Conservation (phyloP, 352 stramenopile genomes). For the Phytopythium aichiense region DNA sequence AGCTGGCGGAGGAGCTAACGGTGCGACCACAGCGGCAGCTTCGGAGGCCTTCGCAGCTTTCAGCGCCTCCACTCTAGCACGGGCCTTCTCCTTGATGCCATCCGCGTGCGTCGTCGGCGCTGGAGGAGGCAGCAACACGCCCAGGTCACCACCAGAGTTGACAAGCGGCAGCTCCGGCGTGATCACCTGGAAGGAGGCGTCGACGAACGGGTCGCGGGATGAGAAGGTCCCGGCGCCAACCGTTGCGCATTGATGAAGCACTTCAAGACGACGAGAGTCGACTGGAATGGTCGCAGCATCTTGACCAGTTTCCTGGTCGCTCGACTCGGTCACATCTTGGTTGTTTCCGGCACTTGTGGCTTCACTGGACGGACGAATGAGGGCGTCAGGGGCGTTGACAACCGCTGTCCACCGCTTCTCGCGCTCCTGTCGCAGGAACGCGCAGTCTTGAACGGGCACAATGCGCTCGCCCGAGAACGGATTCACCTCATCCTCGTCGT, state of each 20-base stretch:
- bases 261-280: conserved; percentile 39
- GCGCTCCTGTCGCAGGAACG: conserved; percentile 52
- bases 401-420: conserved; percentile 64
- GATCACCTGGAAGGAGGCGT: conserved; percentile 28
- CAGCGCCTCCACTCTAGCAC: background rate
- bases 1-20: background rate
- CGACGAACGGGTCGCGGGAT: conserved; percentile 47
- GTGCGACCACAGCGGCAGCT: background rate
- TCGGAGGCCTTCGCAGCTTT: conserved; percentile 1
- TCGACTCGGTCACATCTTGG: conserved; percentile 10
- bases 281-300: conserved; percentile 32
- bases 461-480: conserved; percentile 74
- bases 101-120: background rate
- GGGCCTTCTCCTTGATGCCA: background rate
- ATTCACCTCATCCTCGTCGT: conserved; percentile 37
- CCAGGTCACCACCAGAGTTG: background rate
- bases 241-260: conserved; percentile 73
- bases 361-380: background rate
- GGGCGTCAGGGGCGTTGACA: conserved; percentile 33
- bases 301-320: background rate
- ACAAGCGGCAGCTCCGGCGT: background rate
- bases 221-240: conserved; percentile 36
- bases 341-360: conserved; percentile 15
- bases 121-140: background rate
- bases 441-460: conserved; percentile 51